Evolutionary conservation across 2,329 filamentous ascomycete species (phyloP), one percentile per base, ranked within the genome.

Genomic region (Diaporthe vaccinii): DNA sequence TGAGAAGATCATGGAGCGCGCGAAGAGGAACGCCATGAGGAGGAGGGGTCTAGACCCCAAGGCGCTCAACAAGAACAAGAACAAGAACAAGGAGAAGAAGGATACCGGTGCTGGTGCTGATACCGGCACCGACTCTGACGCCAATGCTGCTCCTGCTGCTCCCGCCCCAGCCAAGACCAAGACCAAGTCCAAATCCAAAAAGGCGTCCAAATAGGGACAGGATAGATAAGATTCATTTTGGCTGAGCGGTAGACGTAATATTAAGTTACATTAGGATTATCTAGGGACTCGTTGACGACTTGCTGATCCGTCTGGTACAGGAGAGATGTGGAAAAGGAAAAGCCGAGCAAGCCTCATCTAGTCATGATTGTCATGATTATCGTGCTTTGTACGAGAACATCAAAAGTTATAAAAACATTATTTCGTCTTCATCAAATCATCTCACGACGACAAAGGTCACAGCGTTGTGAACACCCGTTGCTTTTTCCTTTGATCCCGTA

Each of bases 31-130:
- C 80, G 90, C 91, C 76, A 90, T 95, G 88, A 91, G 93, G 79
- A 91, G 91, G 80, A 93, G 93, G 82, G 94, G 94, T 76, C 84
- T 96, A 72, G 91, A 96, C 83, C 94, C 94, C 1, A 91, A 90
- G 81, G 91, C 89, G 46, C 84, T 89, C 36, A 84, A 86, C 61
- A 82, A 82, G 79, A 83, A 82, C 31, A 82, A 82, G 79, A 83
- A 82, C 31, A 59, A 78, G 36, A 74, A 67, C 20, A 62, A 72
- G 36, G 77, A 76, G 74, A 75, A 78, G 62, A 74, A 73, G 28
- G 75, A 61, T 31, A 68, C 76, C 5, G 39, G 6, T 34, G 49
- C 55, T 14, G 44, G 39, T 22, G 39, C 44, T 22, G 55, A 41
- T 20, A 12, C 36, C 20, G 39, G 44, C 17, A 20, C 44, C 4